These are phyloP conservation scores for Amorphotheca resinae DNA, from an alignment of 495 filamentous ascomycete species.

Conservation along the genomic window DNA sequence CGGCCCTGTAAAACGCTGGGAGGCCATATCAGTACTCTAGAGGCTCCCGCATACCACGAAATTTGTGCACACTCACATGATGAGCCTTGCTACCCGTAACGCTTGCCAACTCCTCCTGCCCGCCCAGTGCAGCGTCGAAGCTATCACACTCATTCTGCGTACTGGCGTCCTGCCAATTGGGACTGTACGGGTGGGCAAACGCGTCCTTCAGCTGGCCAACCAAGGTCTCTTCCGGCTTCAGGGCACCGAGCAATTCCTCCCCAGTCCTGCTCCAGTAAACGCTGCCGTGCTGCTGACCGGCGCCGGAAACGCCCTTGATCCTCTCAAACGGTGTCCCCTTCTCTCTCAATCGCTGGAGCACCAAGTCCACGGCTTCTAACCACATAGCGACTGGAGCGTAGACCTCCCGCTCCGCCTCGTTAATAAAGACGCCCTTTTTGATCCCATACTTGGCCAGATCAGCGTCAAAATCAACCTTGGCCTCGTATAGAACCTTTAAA, in stretches of 20 bases:
- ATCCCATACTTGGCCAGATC: constrained; percentile 72
- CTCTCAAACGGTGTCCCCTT: constrained; percentile 63
- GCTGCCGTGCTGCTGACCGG: constrained; percentile 93
- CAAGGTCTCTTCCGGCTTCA: constrained; percentile 47
- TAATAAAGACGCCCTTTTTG: constrained; percentile 74
- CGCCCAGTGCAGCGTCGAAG: constrained; percentile 63
- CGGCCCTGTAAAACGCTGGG: constrained; percentile 89
- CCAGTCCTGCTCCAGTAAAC: constrained; percentile 75
- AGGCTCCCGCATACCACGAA: too few relatives aligned
- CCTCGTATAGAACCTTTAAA: constrained; percentile 62
- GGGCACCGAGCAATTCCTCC: constrained; percentile 45
- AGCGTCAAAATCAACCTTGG: constrained; percentile 60
- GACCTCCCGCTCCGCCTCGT: constrained; percentile 72
- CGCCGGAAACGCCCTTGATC: constrained; percentile 75
- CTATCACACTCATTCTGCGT: constrained; percentile 83
- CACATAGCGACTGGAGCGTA: constrained; percentile 89
- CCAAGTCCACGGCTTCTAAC: constrained; percentile 82
- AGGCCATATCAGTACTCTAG: constrained; percentile 10
- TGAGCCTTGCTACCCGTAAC: constrained; percentile 87
- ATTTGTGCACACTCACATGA: constrained; percentile 53
- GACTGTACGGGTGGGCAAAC: constrained; percentile 78
- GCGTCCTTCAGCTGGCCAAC: constrained; percentile 58
- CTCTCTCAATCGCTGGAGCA: constrained; percentile 57
- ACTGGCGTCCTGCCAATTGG: constrained; percentile 96
- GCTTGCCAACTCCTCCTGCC: constrained; percentile 52